Conservation (phyloP, 2,329 filamentous ascomycete species). For the Trichoderma sp. region DNA sequence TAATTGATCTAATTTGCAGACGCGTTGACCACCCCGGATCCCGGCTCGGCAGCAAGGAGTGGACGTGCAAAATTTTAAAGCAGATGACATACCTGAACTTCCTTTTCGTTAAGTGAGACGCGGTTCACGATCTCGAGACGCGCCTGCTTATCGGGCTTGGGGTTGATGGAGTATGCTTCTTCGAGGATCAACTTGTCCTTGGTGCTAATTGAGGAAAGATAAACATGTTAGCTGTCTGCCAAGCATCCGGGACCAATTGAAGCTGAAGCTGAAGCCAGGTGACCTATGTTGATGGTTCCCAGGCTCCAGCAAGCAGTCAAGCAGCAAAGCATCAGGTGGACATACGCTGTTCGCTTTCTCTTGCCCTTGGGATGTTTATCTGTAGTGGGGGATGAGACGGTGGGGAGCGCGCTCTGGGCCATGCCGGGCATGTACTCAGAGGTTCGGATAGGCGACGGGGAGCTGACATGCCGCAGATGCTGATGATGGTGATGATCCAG, state of each 20-base stretch:
- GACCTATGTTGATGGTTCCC: slow-evolving; percentile 18
- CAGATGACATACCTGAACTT: slow-evolving; percentile 75
- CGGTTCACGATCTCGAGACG: slow-evolving; percentile 80
- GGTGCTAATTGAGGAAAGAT: slow-evolving; percentile 50
- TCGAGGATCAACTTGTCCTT: slow-evolving; percentile 89
- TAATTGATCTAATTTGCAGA: slow-evolving; percentile 4
- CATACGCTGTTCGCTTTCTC: slow-evolving; percentile 63
- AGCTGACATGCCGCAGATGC: slow-evolving; percentile 18
- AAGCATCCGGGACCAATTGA: not conserved
- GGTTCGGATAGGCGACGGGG: slow-evolving; percentile 25
- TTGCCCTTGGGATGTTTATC: slow-evolving; percentile 57
- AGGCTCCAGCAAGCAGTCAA: slow-evolving; percentile 21
- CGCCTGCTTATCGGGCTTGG: slow-evolving; percentile 87
- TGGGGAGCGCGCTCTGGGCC: slow-evolving; percentile 20
- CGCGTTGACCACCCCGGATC: slow-evolving; percentile 9
- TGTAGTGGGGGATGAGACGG: slow-evolving; percentile 27
- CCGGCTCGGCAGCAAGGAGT: not conserved
- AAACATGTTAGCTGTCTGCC: not conserved
- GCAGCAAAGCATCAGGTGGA: slow-evolving; percentile 22
- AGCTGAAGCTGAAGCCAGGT: slow-evolving; percentile 2
- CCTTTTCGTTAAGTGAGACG: slow-evolving; percentile 89
- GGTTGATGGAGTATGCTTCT: slow-evolving; percentile 77
- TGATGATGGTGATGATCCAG: slow-evolving; percentile 25
- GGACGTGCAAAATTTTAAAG: not conserved
- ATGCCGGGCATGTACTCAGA: slow-evolving; percentile 20